Evolutionary conservation across 306 rosid genomes (phyloP).

Genomic region (Vigna angularis): DNA sequence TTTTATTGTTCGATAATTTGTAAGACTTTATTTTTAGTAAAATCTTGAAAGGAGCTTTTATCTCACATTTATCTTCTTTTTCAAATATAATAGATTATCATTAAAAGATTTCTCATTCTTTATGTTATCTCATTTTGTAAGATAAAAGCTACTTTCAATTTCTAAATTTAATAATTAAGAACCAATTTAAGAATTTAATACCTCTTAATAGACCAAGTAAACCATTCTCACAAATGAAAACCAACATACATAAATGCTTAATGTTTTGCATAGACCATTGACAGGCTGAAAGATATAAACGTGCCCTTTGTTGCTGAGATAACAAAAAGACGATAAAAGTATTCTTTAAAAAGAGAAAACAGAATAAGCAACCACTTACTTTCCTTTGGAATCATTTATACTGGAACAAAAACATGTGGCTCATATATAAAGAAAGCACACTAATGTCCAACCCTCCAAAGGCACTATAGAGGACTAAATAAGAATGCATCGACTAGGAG

Average conservation of each 20-base stretch:
- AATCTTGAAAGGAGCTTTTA: too few relatives aligned
- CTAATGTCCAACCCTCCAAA: slow-evolving; percentile 3
- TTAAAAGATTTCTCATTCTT: too few relatives aligned
- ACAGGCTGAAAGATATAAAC: background rate
- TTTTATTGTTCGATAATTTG: too few relatives aligned
- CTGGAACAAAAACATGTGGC: background rate
- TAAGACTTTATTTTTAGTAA: too few relatives aligned
- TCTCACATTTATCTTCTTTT: too few relatives aligned
- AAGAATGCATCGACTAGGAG: background rate
- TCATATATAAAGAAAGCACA: background rate
- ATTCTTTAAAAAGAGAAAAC: background rate
- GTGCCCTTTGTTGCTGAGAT: background rate
- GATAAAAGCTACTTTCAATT: too few relatives aligned
- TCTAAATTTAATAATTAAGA: too few relatives aligned
- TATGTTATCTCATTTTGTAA: too few relatives aligned
- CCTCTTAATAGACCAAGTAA: too few relatives aligned
- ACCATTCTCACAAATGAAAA: background rate
- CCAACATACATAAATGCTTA: background rate
- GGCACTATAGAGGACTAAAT: background rate
- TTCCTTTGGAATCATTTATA: background rate
- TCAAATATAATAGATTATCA: too few relatives aligned
- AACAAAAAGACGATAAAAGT: background rate
- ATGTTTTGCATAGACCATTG: background rate
- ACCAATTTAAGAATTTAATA: too few relatives aligned
- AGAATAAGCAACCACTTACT: background rate